A percentile compares a stretch with the other conserved stretches of the same genome.
Evolutionary conservation across 2,329 filamentous ascomycete genomes (phyloP).

Genomic region (Aspergillus sp.): DNA sequence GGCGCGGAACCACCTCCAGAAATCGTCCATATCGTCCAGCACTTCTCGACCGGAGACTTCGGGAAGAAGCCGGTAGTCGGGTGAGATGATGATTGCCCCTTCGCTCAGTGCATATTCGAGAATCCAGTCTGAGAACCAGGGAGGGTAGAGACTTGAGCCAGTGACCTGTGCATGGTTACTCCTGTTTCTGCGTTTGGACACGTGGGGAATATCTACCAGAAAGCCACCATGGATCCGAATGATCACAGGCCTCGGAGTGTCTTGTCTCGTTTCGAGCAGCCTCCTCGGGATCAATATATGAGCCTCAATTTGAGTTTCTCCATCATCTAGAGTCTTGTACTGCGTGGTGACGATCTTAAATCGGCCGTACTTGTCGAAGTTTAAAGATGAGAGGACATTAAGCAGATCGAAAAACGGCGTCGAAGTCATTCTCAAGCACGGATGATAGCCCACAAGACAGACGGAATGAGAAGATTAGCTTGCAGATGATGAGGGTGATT

Average conservation of each 20-base stretch:
- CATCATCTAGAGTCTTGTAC: not conserved
- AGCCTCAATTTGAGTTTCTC: not conserved
- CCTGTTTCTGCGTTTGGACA: no score
- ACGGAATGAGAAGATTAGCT: no score
- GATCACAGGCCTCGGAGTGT: not conserved
- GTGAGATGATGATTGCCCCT: conserved; percentile 1
- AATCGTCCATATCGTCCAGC: conserved; percentile 1
- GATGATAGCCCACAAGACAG: no score
- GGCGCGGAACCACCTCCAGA: not conserved
- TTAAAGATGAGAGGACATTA: not conserved
- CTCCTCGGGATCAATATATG: not conserved
- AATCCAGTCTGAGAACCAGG: conserved; percentile 4
- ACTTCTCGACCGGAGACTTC: conserved; percentile 1
- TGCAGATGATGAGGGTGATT: no score
- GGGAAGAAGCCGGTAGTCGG: conserved; percentile 1
- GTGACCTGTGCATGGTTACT: not conserved
- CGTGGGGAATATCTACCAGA: no score
- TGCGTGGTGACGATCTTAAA: not conserved
- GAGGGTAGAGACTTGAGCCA: conserved; percentile 3
- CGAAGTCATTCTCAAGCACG: not conserved
- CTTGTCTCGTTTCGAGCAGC: not conserved
- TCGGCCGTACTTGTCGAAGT: not conserved
- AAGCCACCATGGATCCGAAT: conserved; percentile 2
- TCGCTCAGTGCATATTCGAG: not conserved
- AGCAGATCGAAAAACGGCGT: not conserved